Percentiles rank a stretch among this genome's conserved stretches.
Evolutionary conservation across 2,329 filamentous ascomycete genomes (phyloP).

Genomic region (Sporothrix globosa): DNA sequence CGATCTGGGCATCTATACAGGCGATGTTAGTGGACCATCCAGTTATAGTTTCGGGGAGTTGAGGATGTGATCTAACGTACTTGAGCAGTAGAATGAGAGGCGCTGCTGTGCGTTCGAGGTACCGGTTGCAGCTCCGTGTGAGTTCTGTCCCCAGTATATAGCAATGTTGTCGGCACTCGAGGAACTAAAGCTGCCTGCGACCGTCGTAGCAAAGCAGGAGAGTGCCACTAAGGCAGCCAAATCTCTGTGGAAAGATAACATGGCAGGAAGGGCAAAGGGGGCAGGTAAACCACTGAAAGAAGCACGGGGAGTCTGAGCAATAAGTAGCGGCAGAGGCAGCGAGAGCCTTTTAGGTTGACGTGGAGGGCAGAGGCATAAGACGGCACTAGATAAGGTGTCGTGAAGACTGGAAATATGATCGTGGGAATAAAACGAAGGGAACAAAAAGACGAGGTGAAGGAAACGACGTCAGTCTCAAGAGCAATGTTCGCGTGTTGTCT

Average conservation of each 20-base stretch:
- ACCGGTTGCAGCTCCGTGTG: slow-evolving; percentile 51
- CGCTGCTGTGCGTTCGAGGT: slow-evolving; percentile 56
- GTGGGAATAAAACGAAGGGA: background rate
- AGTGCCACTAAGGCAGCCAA: slow-evolving; percentile 32
- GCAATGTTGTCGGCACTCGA: slow-evolving; percentile 58
- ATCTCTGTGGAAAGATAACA: background rate
- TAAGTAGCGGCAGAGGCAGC: background rate
- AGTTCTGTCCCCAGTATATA: slow-evolving; percentile 74
- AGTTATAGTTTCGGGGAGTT: background rate
- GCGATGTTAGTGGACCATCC: background rate
- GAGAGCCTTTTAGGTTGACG: background rate
- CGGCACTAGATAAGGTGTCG: background rate
- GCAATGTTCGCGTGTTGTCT: too few species aligned
- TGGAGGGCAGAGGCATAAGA: background rate
- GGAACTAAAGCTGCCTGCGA: slow-evolving; percentile 51
- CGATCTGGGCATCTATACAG: slow-evolving; percentile 44
- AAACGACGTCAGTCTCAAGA: background rate
- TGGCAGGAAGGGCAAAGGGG: background rate
- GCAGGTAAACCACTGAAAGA: background rate
- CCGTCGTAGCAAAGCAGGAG: slow-evolving; percentile 32
- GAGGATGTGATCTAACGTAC: slow-evolving; percentile 46
- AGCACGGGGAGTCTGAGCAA: background rate
- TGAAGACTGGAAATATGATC: background rate
- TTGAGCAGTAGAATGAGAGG: slow-evolving; percentile 61
- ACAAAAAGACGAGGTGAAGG: background rate